These are phyloP conservation scores for Backusella parvicylindrica DNA, from an alignment of 192 early-diverging fungal genomes.

Conservation along the genomic window DNA sequence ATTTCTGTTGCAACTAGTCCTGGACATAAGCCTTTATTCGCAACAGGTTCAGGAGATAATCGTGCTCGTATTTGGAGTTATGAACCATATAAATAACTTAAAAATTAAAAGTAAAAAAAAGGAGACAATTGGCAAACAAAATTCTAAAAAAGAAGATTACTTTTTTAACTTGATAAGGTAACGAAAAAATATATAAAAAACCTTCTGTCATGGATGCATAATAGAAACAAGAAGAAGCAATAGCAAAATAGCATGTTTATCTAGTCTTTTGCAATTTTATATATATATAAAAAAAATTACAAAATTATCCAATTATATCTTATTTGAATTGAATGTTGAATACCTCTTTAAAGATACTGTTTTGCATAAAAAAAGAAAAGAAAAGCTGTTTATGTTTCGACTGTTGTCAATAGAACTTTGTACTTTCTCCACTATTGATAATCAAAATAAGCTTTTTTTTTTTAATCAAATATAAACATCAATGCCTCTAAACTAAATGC, in stretches of 20 bases:
- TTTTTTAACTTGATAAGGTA: slow-evolving; percentile 94
- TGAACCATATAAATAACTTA: slow-evolving; percentile 32
- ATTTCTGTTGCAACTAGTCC: slow-evolving; percentile 87
- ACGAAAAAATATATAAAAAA: slow-evolving; percentile 38
- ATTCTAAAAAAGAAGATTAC: slow-evolving; percentile 65
- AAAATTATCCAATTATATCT: too few relatives aligned
- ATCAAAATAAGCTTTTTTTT: not conserved
- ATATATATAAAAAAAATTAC: too few relatives aligned
- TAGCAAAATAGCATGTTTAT: not conserved
- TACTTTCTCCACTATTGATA: not conserved
- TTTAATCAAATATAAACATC: not conserved
- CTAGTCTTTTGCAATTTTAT: too few relatives aligned
- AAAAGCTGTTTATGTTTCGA: not conserved
- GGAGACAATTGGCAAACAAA: slow-evolving; percentile 69
- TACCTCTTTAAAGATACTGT: not conserved
- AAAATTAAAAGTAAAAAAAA: slow-evolving; percentile 53
- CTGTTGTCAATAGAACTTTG: not conserved
- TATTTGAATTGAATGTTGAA: not conserved
- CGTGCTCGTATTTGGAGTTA: slow-evolving; percentile 92
- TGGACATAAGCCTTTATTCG: slow-evolving; percentile 75
- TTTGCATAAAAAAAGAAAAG: not conserved
- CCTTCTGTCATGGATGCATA: not conserved
- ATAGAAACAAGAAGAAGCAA: not conserved
- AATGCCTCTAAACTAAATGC: not conserved
- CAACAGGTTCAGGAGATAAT: slow-evolving; percentile 94